These are phyloP conservation scores for Salvia rosmarinus DNA, from an alignment of 257 asterid genomes.

Conservation along the genomic window DNA sequence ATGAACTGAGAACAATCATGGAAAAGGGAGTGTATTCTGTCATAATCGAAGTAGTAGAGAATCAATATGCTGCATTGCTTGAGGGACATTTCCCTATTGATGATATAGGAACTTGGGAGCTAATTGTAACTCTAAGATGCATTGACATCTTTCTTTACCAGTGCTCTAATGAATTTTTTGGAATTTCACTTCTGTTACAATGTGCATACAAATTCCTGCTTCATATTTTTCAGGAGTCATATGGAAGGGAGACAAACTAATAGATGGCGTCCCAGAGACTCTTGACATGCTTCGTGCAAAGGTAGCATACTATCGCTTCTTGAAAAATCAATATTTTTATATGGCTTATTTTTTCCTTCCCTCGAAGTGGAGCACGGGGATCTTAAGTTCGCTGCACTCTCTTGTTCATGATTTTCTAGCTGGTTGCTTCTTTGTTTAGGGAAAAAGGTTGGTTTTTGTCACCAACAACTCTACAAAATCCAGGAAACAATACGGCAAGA, in stretches of 20 bases:
- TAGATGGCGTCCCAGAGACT: conserved; percentile 98
- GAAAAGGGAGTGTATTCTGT: background rate
- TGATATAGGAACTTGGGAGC: conserved; percentile 2
- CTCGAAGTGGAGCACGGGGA: conserved; percentile 24
- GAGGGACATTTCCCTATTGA: conserved; percentile 1
- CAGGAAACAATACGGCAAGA: conserved; percentile 91
- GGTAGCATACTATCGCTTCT: conserved; percentile 48
- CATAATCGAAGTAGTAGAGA: background rate
- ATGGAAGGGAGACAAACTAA: conserved; percentile 96
- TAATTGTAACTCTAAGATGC: conserved; percentile 11
- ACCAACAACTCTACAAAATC: conserved; percentile 99
- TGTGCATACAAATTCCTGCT: conserved; percentile 13
- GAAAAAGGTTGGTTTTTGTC: conserved; percentile 93
- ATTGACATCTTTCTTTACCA: conserved; percentile 5
- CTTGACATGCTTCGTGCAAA: conserved; percentile 91
- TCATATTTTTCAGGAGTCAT: conserved; percentile 71
- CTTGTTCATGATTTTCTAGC: conserved; percentile 20
- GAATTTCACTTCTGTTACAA: conserved; percentile 1
- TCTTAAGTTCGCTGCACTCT: conserved; percentile 21
- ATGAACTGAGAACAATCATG: conserved; percentile 8
- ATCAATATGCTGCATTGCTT: background rate
- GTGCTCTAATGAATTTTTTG: background rate
- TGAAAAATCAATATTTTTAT: background rate
- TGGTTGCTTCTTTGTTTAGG: conserved; percentile 54
- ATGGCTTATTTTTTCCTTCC: background rate